Evolutionary conservation across 176 grass and related monocot genomes (phyloP).

Genomic region (Zea luxurians): DNA sequence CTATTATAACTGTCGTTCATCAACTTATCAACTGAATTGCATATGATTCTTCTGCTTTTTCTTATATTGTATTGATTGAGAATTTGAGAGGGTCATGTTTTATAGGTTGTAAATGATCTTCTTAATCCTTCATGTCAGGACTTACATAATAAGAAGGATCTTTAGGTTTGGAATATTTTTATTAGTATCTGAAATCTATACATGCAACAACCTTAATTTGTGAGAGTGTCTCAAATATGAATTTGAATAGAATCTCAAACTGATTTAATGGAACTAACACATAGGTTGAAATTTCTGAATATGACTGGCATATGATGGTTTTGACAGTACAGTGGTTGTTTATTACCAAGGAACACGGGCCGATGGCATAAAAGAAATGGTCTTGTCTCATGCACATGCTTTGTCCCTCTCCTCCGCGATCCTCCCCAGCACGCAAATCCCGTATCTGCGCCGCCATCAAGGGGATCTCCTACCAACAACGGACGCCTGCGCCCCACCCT

Average conservation of each 20-base stretch:
- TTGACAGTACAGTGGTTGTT: background rate
- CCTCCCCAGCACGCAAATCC: too few species aligned
- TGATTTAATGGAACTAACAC: too few species aligned
- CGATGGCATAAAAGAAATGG: conserved; percentile 77
- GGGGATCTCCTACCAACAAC: too few species aligned
- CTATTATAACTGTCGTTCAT: background rate
- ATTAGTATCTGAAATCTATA: conserved; percentile 24
- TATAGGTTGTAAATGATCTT: conserved; percentile 78
- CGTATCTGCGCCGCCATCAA: too few species aligned
- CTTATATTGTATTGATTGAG: conserved; percentile 26
- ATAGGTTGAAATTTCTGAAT: too few species aligned
- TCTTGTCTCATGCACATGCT: conserved; percentile 74
- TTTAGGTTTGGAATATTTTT: conserved; percentile 54
- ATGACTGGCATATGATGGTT: too few species aligned
- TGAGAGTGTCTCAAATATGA: background rate
- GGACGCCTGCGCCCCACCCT: too few species aligned
- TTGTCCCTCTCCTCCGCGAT: conserved; percentile 44
- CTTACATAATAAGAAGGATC: conserved; percentile 68
- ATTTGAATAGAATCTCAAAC: too few species aligned
- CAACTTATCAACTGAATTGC: background rate
- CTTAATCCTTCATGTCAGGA: conserved; percentile 19
- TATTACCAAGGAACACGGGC: conserved; percentile 47
- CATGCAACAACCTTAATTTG: background rate
- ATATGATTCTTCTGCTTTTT: background rate
- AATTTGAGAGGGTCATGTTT: conserved; percentile 5